These are phyloP conservation scores for Psilocybe subaeruginosa DNA, from an alignment of 768 basidiomycete genomes.

Conservation along the genomic window DNA sequence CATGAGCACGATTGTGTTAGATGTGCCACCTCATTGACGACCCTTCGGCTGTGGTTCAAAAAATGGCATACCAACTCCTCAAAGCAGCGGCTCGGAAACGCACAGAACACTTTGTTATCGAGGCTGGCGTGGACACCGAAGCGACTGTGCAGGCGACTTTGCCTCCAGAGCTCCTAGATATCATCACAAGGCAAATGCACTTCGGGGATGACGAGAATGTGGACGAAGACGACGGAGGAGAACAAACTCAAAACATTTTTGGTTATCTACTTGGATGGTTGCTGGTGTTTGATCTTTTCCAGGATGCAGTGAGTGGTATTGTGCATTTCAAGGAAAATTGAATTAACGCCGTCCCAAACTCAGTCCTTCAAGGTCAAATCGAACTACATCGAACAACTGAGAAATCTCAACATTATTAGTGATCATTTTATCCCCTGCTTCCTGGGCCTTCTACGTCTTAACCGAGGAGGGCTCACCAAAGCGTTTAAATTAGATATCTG, in stretches of 20 bases:
- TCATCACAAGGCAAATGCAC: conserved; percentile 55
- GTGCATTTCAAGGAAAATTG: conserved; percentile 1
- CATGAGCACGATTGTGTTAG: conserved; percentile 36
- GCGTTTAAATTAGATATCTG: conserved; percentile 84
- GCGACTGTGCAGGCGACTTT: conserved; percentile 35
- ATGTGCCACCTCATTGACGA: conserved; percentile 83
- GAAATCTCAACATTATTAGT: conserved; percentile 63
- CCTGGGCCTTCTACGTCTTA: conserved; percentile 63
- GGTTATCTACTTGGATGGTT: conserved; percentile 87
- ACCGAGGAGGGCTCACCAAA: conserved; percentile 58
- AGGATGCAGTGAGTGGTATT: conserved; percentile 66
- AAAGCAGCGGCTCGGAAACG: conserved; percentile 68
- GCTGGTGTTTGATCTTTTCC: conserved; percentile 84
- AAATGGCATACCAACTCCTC: conserved; percentile 76
- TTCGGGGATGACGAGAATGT: conserved; percentile 37
- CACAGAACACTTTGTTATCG: conserved; percentile 85
- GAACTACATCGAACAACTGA: conserved; percentile 85
- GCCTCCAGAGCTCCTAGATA: conserved; percentile 65
- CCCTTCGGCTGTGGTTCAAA: conserved; percentile 63
- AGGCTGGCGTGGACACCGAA: conserved; percentile 81
- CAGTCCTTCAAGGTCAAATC: conserved; percentile 91
- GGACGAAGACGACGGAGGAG: conserved; percentile 39
- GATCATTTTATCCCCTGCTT: conserved; percentile 72
- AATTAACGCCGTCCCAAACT: conserved; percentile 1
- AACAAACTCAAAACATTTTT: too few relatives aligned